phyloP scores from a whole-genome alignment of 805 yeast genomes.

The Scheffersomyces stipitis region DNA sequence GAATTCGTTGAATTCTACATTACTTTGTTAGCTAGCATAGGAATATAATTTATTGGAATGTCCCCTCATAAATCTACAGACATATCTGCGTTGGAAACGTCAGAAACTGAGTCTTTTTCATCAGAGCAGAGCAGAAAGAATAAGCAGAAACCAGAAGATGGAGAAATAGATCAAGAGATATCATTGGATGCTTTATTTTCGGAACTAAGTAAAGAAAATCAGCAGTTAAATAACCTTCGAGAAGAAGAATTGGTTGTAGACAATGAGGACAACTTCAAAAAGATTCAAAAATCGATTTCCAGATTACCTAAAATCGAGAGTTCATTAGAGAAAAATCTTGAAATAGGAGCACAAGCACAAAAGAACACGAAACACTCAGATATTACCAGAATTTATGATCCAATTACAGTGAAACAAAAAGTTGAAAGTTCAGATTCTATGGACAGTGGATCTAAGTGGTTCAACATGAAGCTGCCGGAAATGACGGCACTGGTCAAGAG shows the following conservation, averaged over 20 bases:
- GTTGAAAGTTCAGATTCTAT: slow-evolving; percentile 14
- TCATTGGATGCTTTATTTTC: slow-evolving; percentile 34
- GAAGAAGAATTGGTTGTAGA: slow-evolving; percentile 13
- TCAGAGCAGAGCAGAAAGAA: slow-evolving; percentile 12
- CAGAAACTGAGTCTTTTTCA: slow-evolving; percentile 27
- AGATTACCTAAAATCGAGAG: slow-evolving; percentile 43
- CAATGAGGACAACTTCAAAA: slow-evolving; percentile 19
- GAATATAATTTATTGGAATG: too few species aligned
- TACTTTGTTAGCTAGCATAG: too few species aligned
- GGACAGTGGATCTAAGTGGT: slow-evolving; percentile 69
- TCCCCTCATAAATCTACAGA: slow-evolving; percentile 12
- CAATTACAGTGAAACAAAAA: slow-evolving; percentile 29
- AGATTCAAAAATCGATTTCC: slow-evolving; percentile 33
- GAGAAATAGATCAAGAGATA: slow-evolving; percentile 8
- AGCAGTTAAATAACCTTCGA: slow-evolving; percentile 5
- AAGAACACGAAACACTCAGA: slow-evolving; percentile 15
- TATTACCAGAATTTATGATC: slow-evolving; percentile 45
- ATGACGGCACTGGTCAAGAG: slow-evolving; percentile 69
- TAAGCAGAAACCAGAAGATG: slow-evolving; percentile 2
- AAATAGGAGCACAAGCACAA: slow-evolving; percentile 11
- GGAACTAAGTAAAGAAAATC: slow-evolving; percentile 27
- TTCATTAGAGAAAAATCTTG: slow-evolving; percentile 22
- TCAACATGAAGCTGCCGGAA: slow-evolving; percentile 73
- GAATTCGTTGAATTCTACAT: too few species aligned
- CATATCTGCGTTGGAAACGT: slow-evolving; percentile 20